Evolutionary conservation across 1,139 yeast genomes (phyloP).

Genomic region (Kluyveromyces marxianus): DNA sequence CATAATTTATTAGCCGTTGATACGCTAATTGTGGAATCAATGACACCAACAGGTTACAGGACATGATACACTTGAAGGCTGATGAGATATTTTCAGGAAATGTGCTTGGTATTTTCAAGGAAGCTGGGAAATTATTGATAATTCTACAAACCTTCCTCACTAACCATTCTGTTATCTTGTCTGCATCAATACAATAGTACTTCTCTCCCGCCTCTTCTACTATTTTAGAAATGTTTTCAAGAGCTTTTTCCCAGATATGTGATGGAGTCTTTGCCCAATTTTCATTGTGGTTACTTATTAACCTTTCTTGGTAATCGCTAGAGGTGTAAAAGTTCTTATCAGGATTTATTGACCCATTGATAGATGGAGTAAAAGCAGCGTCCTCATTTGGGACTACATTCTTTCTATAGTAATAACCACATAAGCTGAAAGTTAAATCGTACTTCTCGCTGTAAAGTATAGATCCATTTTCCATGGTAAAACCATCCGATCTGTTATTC

Average conservation of each 20-base stretch:
- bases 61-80: conserved; percentile 15
- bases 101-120: conserved; percentile 18
- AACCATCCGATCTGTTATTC: conserved; percentile 23
- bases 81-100: conserved; percentile 17
- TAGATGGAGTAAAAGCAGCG: conserved; percentile 23
- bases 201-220: conserved; percentile 42
- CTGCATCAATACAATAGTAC: conserved; percentile 40
- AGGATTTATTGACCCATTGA: not conserved
- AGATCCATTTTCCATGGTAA: conserved; percentile 29
- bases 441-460: conserved; percentile 39
- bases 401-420: conserved; percentile 33
- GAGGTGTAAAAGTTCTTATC: conserved; percentile 25
- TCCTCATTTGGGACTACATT: conserved; percentile 22
- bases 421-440: conserved; percentile 36
- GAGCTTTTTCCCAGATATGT: conserved; percentile 18
- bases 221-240: conserved; percentile 38
- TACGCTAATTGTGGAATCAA: conserved; percentile 23
- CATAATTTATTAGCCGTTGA: conserved; percentile 9
- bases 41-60: conserved; percentile 25
- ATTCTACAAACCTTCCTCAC: conserved; percentile 32
- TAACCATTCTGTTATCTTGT: conserved; percentile 34
- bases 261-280: conserved; percentile 21
- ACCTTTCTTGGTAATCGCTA: conserved; percentile 30
- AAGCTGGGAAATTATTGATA: conserved; percentile 29
- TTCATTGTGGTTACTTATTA: conserved; percentile 18